These are phyloP conservation scores for Geotrichum citri-aurantii DNA, from an alignment of 1,139 yeast genomes.

Conservation along the genomic window DNA sequence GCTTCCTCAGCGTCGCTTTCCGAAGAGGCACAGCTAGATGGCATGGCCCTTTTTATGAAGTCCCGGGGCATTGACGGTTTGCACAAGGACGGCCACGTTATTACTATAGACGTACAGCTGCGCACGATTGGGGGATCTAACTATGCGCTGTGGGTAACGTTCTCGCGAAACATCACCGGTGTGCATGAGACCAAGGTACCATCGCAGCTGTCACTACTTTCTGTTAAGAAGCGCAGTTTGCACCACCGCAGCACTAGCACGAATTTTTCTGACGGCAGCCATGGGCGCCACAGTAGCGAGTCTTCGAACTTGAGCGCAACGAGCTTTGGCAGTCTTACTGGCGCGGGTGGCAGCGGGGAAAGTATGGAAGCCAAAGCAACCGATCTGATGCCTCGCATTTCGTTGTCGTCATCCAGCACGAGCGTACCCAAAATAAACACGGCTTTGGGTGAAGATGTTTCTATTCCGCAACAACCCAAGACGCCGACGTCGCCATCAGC, in stretches of 20 bases:
- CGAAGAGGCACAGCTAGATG: conserved; percentile 15
- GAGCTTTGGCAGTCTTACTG: conserved; percentile 9
- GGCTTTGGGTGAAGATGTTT: background rate
- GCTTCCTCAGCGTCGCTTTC: conserved; percentile 4
- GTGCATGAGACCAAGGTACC: conserved; percentile 40
- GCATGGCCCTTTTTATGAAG: conserved; percentile 22
- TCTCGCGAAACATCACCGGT: conserved; percentile 43
- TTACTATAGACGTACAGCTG: conserved; percentile 72
- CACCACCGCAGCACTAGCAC: conserved; percentile 9
- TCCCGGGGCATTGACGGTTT: conserved; percentile 54
- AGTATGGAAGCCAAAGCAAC: conserved; percentile 5
- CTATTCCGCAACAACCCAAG: conserved; percentile 5
- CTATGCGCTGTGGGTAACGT: conserved; percentile 81
- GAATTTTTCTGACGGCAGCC: conserved; percentile 1
- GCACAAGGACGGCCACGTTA: conserved; percentile 61
- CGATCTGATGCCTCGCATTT: background rate
- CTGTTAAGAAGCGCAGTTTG: conserved; percentile 31
- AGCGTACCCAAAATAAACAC: conserved; percentile 2
- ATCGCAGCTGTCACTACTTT: conserved; percentile 50
- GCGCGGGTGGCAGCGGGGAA: conserved; percentile 6
- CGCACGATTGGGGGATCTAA: conserved; percentile 59
- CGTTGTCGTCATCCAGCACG: background rate
- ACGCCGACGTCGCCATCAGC: conserved; percentile 8
- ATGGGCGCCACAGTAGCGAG: conserved; percentile 16
- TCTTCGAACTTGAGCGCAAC: conserved; percentile 15